These are phyloP conservation scores for Pseudonitzschia delicatissima DNA, from an alignment of 108 stramenopile species.

Conservation along the genomic window DNA sequence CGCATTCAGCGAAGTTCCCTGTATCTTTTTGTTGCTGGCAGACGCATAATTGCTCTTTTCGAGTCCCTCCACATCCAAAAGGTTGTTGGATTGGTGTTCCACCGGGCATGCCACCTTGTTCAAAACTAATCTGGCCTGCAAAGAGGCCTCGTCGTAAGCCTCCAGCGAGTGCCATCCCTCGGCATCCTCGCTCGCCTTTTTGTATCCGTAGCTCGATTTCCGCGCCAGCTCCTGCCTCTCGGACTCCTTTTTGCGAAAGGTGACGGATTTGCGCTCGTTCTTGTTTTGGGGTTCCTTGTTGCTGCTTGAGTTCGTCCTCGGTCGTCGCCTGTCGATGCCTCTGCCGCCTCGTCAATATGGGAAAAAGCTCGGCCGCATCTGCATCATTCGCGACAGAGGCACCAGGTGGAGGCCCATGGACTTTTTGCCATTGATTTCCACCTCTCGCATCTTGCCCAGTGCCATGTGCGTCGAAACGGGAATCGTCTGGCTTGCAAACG, in stretches of 20 bases:
- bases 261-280: conserved; percentile 42
- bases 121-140: conserved; percentile 30
- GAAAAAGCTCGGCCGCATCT: conserved; percentile 71
- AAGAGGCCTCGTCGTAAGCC: conserved; percentile 36
- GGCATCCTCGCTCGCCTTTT: conserved; percentile 74
- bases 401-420: conserved; percentile 49
- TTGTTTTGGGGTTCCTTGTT: conserved; percentile 9
- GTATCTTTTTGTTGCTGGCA: background rate
- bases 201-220: conserved; percentile 76
- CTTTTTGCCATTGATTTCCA: background rate
- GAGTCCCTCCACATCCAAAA: background rate
- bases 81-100: background rate
- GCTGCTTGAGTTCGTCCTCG: conserved; percentile 35
- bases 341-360: conserved; percentile 54
- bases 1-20: background rate
- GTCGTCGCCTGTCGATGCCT: conserved; percentile 46
- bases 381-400: conserved; percentile 54
- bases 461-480: conserved; percentile 79
- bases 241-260: conserved; percentile 84
- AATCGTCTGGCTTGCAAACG: conserved; percentile 65
- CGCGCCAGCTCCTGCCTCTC: conserved; percentile 73
- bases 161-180: conserved; percentile 82
- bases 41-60: background rate
- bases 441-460: conserved; percentile 59
- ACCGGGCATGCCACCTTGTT: conserved; percentile 15